Evolutionary conservation across 352 stramenopile species (phyloP), one percentile per base, ranked within the genome.

Genomic region (Pythium apleroticum): DNA sequence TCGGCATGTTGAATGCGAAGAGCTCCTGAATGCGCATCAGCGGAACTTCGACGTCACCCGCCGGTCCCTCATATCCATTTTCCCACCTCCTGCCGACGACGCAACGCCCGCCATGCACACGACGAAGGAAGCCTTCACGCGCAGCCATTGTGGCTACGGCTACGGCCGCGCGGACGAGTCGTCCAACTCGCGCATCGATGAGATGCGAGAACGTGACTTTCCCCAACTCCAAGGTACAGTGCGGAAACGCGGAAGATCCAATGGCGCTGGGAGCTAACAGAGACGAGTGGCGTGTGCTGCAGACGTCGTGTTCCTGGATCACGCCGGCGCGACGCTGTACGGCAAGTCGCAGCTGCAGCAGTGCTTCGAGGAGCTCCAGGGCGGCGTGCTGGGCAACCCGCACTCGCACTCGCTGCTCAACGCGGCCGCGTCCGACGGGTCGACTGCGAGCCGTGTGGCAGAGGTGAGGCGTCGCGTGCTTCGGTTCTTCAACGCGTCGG

Each of bases 311-410:
- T 96, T 95, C 63, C 64, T 97, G 55, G 89, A 97, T 60, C 87
- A 97, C 63, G 87, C 89, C 4, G 87, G 87, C 33, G 86, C 89
- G 30, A 95, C 89, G 22, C 76, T 95, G 60, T 92, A 89, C 63
- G 80, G 78, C 15, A 73, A 74, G 30, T 73, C 73, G 50, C 89
- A 97, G 60, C 57, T 97, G 43, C 65, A 83, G 35, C 61, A 62
- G 30, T 62, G 69, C 22, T 81, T 87, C 57, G 54, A 69, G 7
- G 78, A 89, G 59, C 72, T 94, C n/a, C 66, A 72, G 33, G 17
- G 35, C 2, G 76, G 77, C 19, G 28, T 92, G 24, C 88, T 89
- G 25, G 76, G 73, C 15, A 94, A 91, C 39, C 83, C 87, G 4
- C 84, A 94, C 66, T 91, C 80, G n/a, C 58, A 72, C 19, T 43